phyloP scores from a whole-genome alignment of 2,329 filamentous ascomycete genomes.

The Graphilbum fragrans region DNA sequence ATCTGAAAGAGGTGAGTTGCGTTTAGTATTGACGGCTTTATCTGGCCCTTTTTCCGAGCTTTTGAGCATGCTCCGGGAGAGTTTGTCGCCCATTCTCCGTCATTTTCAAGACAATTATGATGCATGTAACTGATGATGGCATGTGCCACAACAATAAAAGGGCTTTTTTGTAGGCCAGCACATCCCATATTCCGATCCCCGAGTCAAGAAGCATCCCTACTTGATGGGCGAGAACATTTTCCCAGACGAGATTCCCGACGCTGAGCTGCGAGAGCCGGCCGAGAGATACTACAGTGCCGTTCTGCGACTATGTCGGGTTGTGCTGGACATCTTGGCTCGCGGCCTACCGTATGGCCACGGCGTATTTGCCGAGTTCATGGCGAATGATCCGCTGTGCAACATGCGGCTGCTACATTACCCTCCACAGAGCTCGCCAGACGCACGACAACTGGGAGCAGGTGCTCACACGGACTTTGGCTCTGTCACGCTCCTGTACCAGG shows the following conservation, averaged over 20 bases:
- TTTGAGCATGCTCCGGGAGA: too few species aligned
- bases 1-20: conserved; percentile 28
- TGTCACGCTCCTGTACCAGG: conserved; percentile 42
- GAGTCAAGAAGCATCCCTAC: conserved; percentile 24
- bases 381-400: conserved; percentile 27
- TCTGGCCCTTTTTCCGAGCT: neutral
- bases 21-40: neutral
- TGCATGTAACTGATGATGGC: too few species aligned
- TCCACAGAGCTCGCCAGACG: conserved; percentile 20
- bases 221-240: conserved; percentile 27
- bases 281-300: conserved; percentile 27
- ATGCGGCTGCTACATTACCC: conserved; percentile 38
- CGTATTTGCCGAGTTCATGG: conserved; percentile 29
- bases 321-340: conserved; percentile 28
- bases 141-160: too few species aligned
- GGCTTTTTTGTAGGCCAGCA: conserved; percentile 28
- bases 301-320: conserved; percentile 23
- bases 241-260: conserved; percentile 11
- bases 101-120: too few species aligned
- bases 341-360: conserved; percentile 26
- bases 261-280: conserved; percentile 22
- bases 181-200: conserved; percentile 14
- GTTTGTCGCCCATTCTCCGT: too few species aligned
- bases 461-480: conserved; percentile 44
- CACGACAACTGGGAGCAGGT: conserved; percentile 24